Base-by-base conservation (phyloP, 768 basidiomycete species). In the Lactarius akahatsu region DNA sequence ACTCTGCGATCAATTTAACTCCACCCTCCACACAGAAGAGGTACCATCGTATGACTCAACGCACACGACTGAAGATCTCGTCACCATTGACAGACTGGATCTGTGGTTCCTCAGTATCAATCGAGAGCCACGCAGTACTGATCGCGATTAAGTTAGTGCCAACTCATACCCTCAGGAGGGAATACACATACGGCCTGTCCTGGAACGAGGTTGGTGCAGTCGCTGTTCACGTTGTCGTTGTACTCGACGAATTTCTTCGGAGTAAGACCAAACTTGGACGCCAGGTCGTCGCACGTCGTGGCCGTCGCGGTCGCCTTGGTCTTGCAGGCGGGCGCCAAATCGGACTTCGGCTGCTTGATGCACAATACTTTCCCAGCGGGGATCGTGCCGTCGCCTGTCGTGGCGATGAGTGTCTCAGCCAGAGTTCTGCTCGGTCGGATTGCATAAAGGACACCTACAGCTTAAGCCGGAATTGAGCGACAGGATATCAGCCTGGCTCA, bases 101-200 rank as follows among this genome's bases (percentile, higher is more conserved):
- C 47, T 43, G 9, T 9, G 8, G 1, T 34, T 18, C 38, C 40
- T 34, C 36, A 38, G 62, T 34, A 52, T 34, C 65, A 66, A 4
- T 23, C 47, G 18, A 36, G 28, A 7, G 65, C 52, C 18, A 66
- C 56, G 30, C 65, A 66, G 40, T 66, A 66, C 65, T 66, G 36
- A 34, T 58, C 23, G 20, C 26, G 34, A 26, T 10, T n/a, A 3
- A 11, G 57, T 62, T 47, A 54, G 61, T 38, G 10, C 15, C 30
- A 41, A 26, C 18, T n/a, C 38, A 23, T 0, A 5, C n/a, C 20
- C 3, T 2, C 13, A 3, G 23, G 16, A n/a, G 6, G 16, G 5
- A 26, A 36, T 28, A 41, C 32, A 69, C 69, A 38, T 30, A 69
- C 69, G 8, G 45, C 5, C 2, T 50, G 4, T 23, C 66, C 66